Evolutionary conservation across 495 filamentous ascomycete genomes (phyloP), one percentile per base, ranked within the genome.

Genomic region (Aspergillus avenaceus): DNA sequence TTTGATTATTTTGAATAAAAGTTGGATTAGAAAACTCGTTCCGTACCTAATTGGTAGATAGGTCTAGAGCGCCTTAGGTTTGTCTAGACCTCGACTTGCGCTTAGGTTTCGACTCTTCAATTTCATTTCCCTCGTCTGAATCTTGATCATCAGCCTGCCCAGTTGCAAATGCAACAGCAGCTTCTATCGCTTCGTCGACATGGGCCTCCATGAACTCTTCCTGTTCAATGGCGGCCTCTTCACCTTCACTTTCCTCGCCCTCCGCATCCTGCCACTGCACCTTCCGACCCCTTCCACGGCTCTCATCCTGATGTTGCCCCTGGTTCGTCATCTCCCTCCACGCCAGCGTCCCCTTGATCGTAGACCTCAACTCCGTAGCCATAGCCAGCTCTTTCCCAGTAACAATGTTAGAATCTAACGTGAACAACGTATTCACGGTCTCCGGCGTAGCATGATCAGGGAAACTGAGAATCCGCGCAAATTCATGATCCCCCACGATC

Each of bases 401-500:
- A 12, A 62, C 62, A 8, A 8, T 45, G 18, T 53, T 53, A 8
- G 59, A 19, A 59, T 72, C 64, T 22, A 72, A 26, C 56, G 61
- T 60, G 27, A 75, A 74, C 4, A 45, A 36, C 16, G 26, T 37
- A 26, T 71, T 40, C 12, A 66, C 55, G 1, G 34, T 51, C 40
- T 70, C 69, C 1, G 52, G 52, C 1, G 51, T 51, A 13, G 71
- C 64, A 41, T 65, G 55, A 45, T 81, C 74, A 8, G 80, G 78
- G 14, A 82, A 62, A 0, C 48, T 50, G 13, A 75, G 26, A 1
- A 82, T 50, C 13, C 54, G 49, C 23, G 40, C 52, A 55, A 77
- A 86, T 18, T 84, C 78, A 19, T 63, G 62, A 49, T 88, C 80
- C 12, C 64, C 58, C 0, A 72, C 63, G 8, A 65, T 59, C 8